phyloP scores from a whole-genome alignment of 306 rosid genomes.

The Casuarina equisetifolia region DNA sequence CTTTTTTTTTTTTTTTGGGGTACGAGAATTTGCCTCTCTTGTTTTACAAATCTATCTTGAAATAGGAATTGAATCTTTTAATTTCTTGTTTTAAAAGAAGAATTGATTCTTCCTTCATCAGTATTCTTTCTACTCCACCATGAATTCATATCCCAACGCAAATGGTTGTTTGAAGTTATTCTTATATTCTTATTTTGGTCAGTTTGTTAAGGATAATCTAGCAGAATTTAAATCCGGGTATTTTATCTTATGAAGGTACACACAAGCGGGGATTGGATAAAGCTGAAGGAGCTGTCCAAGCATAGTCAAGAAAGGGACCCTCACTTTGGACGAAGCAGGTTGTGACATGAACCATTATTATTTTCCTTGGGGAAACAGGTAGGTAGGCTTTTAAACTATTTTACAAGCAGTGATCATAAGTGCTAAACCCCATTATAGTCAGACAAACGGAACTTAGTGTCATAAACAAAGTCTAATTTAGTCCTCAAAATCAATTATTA shows the following conservation, averaged over 20 bases:
- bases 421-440: neutral
- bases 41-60: too few relatives aligned
- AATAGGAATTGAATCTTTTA: too few relatives aligned
- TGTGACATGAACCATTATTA: neutral
- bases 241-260: neutral
- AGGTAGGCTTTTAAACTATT: neutral
- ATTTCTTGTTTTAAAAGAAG: too few relatives aligned
- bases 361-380: neutral
- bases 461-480: too few relatives aligned
- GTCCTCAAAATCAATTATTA: too few relatives aligned
- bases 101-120: neutral
- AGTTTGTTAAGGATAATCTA: too few relatives aligned
- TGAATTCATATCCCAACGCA: neutral
- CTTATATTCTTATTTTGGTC: neutral
- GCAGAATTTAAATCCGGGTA: too few relatives aligned
- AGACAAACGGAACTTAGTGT: neutral
- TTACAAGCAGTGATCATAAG: neutral
- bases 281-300: neutral
- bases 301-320: slow-evolving; percentile 25
- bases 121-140: neutral
- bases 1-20: too few relatives aligned
- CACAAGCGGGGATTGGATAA: neutral
- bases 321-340: slow-evolving; percentile 2
- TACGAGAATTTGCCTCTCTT: too few relatives aligned
- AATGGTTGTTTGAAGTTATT: neutral